Conservation (phyloP, 208 protist genomes). For the Trypanosoma theileri region DNA sequence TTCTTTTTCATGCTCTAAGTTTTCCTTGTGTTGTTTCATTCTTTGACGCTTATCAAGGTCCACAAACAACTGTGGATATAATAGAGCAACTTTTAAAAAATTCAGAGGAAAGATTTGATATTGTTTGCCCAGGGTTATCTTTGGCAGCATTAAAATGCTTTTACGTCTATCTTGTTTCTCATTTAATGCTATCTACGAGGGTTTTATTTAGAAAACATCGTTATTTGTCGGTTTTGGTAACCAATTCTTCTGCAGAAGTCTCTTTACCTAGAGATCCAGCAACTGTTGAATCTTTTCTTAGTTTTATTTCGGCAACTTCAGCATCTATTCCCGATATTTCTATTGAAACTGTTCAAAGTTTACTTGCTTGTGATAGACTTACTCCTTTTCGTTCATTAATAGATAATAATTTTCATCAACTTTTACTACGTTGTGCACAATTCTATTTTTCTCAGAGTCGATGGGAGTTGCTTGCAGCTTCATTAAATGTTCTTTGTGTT, state of each 20-base stretch:
- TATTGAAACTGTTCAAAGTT: slow-evolving; percentile 74
- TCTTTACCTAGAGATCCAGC: slow-evolving; percentile 72
- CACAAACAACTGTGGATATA: slow-evolving; percentile 45
- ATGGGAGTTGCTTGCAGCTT: slow-evolving; percentile 71
- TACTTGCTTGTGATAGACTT: slow-evolving; percentile 65
- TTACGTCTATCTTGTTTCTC: slow-evolving; percentile 76
- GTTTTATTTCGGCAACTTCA: slow-evolving; percentile 55
- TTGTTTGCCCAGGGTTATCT: slow-evolving; percentile 54
- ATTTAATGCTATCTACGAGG: slow-evolving; percentile 81
- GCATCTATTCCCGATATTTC: slow-evolving; percentile 60
- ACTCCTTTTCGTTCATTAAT: slow-evolving; percentile 53
- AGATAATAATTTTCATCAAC: slow-evolving; percentile 61
- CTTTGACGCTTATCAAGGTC: slow-evolving; percentile 64
- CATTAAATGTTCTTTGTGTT: slow-evolving; percentile 71
- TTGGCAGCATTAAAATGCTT: slow-evolving; percentile 64
- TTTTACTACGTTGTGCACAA: slow-evolving; percentile 66
- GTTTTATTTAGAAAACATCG: slow-evolving; percentile 85
- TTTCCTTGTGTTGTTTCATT: slow-evolving; percentile 75
- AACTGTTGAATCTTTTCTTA: slow-evolving; percentile 70
- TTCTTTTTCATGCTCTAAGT: slow-evolving; percentile 78
- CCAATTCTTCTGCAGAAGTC: slow-evolving; percentile 56
- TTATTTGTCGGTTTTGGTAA: slow-evolving; percentile 62
- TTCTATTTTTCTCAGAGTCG: slow-evolving; percentile 84
- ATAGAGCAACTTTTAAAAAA: slow-evolving; percentile 52
- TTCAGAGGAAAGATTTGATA: slow-evolving; percentile 77